Base-by-base conservation (phyloP, 1,284 basidiomycete genomes). In the Apiotrichum porosum region DNA sequence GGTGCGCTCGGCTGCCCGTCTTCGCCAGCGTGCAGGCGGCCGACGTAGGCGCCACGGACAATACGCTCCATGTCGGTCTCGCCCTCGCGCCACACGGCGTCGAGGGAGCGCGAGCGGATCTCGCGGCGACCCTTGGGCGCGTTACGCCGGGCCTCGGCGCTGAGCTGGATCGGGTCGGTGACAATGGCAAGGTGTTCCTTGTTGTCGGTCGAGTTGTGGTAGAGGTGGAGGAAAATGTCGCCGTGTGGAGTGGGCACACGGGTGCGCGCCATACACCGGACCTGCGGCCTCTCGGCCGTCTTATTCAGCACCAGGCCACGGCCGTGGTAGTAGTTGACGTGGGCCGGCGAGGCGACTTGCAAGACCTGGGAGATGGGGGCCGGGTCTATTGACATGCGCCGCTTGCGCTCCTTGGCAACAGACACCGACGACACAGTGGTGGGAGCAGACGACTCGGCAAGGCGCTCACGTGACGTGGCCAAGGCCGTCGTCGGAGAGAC, bases 101-200 rank as follows among this genome's bases (percentile, higher is more conserved):
- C 92, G 6, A 99, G 79, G 1, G 84, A 83, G 38, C 74, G 78
- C 49, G 88, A 93, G 26, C 93, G 83, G 61, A 98, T 91, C 57
- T 72, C 71, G 37, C 59, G 61, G 41, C 72, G 52, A 4, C 62
- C 60, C 32, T 39, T 57, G 4, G 69, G 67, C 4, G 69, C 68
- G 0, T 26, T n/a, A 1, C 45, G 42, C 17, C 57, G 74, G 38
- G 81, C 78, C 17, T 67, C 67, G 2, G 63, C 52, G 32, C 75
- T 71, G 26, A 80, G 73, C 71, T 97, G 93, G 1, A 85, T 85
- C 15, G 89, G 81, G 71, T 98, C 95, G 40, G 94, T 81, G 52
- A 98, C 92, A 47, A 99, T 83, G 0, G 95, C 94, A n/a, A 99
- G 81, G 68, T 99, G 95, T 68, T 99, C 95, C 75, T 98, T 98